These are phyloP conservation scores for Exserohilum rostratum DNA, from an alignment of 2,329 filamentous ascomycete genomes.

Conservation along the genomic window DNA sequence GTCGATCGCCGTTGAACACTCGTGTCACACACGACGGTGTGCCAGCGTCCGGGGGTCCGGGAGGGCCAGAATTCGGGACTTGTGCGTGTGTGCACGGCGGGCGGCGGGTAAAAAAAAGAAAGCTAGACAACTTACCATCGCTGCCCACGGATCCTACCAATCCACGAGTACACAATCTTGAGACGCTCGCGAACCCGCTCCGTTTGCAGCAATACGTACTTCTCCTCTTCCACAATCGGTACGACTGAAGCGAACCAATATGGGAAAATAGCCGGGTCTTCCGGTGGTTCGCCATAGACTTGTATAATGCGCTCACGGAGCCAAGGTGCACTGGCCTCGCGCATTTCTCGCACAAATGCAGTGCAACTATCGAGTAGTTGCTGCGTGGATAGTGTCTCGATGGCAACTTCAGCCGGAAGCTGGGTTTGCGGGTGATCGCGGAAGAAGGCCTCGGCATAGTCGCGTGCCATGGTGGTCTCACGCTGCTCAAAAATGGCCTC, in stretches of 20 bases:
- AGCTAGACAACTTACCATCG: slow-evolving; percentile 66
- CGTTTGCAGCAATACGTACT: slow-evolving; percentile 75
- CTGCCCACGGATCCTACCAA: slow-evolving; percentile 71
- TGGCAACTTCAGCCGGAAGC: slow-evolving; percentile 38
- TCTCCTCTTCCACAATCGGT: slow-evolving; percentile 77
- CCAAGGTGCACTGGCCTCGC: slow-evolving; percentile 73
- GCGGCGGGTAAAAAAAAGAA: background rate
- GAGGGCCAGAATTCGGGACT: slow-evolving; percentile 6
- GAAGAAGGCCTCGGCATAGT: slow-evolving; percentile 44
- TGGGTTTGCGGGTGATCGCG: slow-evolving; percentile 39
- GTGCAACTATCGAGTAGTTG: slow-evolving; percentile 69
- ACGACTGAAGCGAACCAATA: slow-evolving; percentile 90
- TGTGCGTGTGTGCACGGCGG: background rate
- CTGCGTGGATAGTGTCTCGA: slow-evolving; percentile 70
- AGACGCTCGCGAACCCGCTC: slow-evolving; percentile 79
- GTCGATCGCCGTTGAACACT: slow-evolving; percentile 17
- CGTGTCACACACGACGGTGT: slow-evolving; percentile 1
- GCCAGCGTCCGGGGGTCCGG: background rate
- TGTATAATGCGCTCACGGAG: slow-evolving; percentile 72
- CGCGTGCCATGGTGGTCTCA: slow-evolving; percentile 61
- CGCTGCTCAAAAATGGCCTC: slow-evolving; percentile 77
- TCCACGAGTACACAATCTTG: slow-evolving; percentile 83
- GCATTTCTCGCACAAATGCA: slow-evolving; percentile 73
- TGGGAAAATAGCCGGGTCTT: slow-evolving; percentile 77
- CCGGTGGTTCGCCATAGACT: slow-evolving; percentile 78